Evolutionary conservation across 176 grass and related monocot genomes (phyloP).

Genomic region (Triticum monococcum): DNA sequence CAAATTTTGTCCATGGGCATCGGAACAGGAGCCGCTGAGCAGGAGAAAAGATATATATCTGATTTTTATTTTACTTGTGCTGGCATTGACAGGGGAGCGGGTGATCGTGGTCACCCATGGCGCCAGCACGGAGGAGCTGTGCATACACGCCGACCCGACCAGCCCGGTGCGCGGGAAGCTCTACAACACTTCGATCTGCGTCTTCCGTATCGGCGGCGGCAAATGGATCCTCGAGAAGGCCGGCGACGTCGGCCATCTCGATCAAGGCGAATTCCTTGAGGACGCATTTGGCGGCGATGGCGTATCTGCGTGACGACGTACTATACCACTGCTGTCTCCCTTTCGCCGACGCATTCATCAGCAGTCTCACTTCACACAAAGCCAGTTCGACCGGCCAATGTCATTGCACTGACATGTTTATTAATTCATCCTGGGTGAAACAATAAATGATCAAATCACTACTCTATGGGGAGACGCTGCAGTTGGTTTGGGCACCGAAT

Average conservation of each 20-base stretch:
- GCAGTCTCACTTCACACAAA: background rate
- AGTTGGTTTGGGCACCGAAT: too few species aligned
- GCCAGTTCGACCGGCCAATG: background rate
- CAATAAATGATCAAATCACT: too few species aligned
- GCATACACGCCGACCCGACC: background rate
- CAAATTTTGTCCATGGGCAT: background rate
- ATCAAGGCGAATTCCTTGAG: conserved; percentile 22
- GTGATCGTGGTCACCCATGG: conserved; percentile 24
- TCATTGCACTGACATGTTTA: background rate
- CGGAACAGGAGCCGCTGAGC: background rate
- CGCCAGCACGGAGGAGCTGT: conserved; percentile 9
- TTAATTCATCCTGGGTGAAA: too few species aligned
- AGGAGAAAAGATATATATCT: background rate
- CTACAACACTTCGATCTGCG: background rate
- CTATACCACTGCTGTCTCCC: too few species aligned
- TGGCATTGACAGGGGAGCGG: background rate
- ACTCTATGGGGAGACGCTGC: too few species aligned
- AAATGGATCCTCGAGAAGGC: conserved; percentile 58
- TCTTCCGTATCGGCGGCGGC: background rate
- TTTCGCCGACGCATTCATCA: background rate
- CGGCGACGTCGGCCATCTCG: conserved; percentile 51
- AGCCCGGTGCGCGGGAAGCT: background rate
- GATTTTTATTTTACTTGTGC: background rate
- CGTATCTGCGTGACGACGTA: conserved; percentile 31
- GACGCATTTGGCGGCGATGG: conserved; percentile 50